phyloP scores from a whole-genome alignment of 345 rosid genomes.

The Bruguiera parviflora region DNA sequence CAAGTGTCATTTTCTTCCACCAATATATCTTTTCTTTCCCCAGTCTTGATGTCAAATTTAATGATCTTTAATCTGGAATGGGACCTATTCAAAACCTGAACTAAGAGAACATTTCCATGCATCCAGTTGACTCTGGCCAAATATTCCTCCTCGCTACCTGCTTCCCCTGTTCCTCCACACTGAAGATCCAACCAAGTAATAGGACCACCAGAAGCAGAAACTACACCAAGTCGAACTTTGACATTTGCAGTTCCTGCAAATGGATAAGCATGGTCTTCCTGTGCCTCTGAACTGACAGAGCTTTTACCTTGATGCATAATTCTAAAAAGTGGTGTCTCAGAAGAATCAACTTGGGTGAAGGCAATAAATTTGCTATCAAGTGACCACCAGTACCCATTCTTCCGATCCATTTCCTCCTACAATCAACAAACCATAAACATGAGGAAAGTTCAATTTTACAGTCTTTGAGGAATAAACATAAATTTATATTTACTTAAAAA shows the following conservation, averaged over 20 bases:
- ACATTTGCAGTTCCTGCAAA: slow-evolving; percentile 92
- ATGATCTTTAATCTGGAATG: slow-evolving; percentile 63
- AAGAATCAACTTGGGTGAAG: slow-evolving; percentile 75
- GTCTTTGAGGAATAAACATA: no score
- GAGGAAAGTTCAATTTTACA: background rate
- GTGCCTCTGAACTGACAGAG: slow-evolving; percentile 70
- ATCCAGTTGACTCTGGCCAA: slow-evolving; percentile 88
- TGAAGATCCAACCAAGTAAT: slow-evolving; percentile 80
- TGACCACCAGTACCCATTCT: slow-evolving; percentile 98
- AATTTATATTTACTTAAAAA: no score
- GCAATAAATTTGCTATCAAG: slow-evolving; percentile 83
- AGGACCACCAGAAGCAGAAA: slow-evolving; percentile 66
- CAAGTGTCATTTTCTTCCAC: slow-evolving; percentile 66
- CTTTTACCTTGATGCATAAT: slow-evolving; percentile 96
- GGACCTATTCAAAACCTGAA: slow-evolving; percentile 76
- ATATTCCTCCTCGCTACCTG: slow-evolving; percentile 61
- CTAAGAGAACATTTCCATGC: slow-evolving; percentile 62
- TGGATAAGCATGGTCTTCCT: slow-evolving; percentile 95
- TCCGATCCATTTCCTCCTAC: slow-evolving; percentile 98
- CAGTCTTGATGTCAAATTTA: slow-evolving; percentile 67
- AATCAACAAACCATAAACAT: slow-evolving; percentile 14
- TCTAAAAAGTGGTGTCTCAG: slow-evolving; percentile 70
- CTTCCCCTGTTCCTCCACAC: slow-evolving; percentile 60
- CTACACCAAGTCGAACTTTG: slow-evolving; percentile 81
- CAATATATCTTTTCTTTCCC: slow-evolving; percentile 54